Base-by-base conservation (phyloP, 1,139 yeast species). In the Yamadazyma mexicana region DNA sequence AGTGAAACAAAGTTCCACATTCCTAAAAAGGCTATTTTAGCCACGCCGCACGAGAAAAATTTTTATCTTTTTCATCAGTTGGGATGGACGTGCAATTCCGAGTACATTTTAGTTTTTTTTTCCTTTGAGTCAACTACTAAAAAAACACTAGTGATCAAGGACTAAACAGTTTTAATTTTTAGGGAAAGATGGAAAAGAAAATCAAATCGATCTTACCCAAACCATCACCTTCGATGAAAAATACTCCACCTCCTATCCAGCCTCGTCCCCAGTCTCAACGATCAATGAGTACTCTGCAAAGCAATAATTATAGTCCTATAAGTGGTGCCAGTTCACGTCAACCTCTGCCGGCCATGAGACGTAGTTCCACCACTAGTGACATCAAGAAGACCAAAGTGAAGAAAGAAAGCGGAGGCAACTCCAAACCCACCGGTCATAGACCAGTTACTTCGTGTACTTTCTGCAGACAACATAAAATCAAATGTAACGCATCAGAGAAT, bases 361-460 rank as follows among this genome's bases (percentile, higher is more conserved):
- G 39, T 26, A 35, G 37, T 17, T 39, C 39, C 11, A 31, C 38
- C 12, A 27, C 29, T 11, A 34, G 14, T 32, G 44, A 43, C 11
- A n/a, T 37, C 34, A 50, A 40, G 33, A 54, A 32, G 42, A 38
- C 39, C 37, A 44, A 40, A 16, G 25, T 41, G 16, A 41, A 34
- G 18, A 41, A 38, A 29, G 47, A 38, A 7, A 15, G 35, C 3
- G 16, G 18, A 7, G 14, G 31, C 9, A 47, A 43, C 16, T 34
- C 50, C 2, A 67, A 66, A 45, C 68, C 62, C 35, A 58, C 71
- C 0, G 74, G 75, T 11, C 91, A 84, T 53, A 67, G 96, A 40
- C 96, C 96, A 0, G 95, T 89, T 2, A 86, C 96, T 0, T 85
- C 95, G 3, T 91, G 98, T 57, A 87, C 96, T 0, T 94, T 88